phyloP scores from a whole-genome alignment of 2,329 filamentous ascomycete genomes.

The Purpureocillium lavendulum region DNA sequence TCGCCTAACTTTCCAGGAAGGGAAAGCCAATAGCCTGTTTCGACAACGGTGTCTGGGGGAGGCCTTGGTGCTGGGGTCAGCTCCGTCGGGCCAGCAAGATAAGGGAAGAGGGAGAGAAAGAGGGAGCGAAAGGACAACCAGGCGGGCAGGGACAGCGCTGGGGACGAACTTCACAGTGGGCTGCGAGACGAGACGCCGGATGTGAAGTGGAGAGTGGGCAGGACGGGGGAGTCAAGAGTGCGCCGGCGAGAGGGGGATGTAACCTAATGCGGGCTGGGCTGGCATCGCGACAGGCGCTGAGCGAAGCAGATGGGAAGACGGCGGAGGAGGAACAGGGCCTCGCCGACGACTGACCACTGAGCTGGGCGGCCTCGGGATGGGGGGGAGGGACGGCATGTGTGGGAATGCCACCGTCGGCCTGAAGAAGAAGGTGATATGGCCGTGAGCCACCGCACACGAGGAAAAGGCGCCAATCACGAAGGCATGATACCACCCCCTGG shows the following conservation, averaged over 20 bases:
- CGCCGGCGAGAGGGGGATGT: slow-evolving; percentile 9
- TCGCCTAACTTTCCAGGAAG: slow-evolving; percentile 26
- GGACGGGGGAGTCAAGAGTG: slow-evolving; percentile 5
- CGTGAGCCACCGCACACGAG: slow-evolving; percentile 19
- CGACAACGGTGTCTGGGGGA: slow-evolving; percentile 9
- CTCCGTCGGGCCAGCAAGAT: slow-evolving; percentile 8
- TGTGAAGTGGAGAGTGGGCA: slow-evolving; percentile 8
- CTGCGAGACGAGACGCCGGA: slow-evolving; percentile 3
- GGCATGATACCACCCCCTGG: slow-evolving; percentile 17
- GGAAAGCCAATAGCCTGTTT: slow-evolving; percentile 19
- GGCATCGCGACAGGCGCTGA: slow-evolving; percentile 9
- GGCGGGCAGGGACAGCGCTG: not conserved
- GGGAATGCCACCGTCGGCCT: slow-evolving; percentile 24
- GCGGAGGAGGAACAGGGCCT: slow-evolving; percentile 8
- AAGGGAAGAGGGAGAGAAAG: not conserved
- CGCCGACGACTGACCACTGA: slow-evolving; percentile 16
- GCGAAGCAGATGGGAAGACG: slow-evolving; percentile 8
- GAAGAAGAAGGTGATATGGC: slow-evolving; percentile 26
- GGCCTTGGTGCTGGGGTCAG: slow-evolving; percentile 12
- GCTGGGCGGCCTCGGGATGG: slow-evolving; percentile 7
- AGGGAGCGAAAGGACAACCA: not conserved
- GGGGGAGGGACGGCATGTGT: slow-evolving; percentile 18
- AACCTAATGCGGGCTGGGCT: slow-evolving; percentile 13
- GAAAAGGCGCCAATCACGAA: slow-evolving; percentile 21
- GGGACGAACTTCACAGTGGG: slow-evolving; percentile 1